Conservation (phyloP, 2,329 filamentous ascomycete species). For the Seiridium cupressi region DNA sequence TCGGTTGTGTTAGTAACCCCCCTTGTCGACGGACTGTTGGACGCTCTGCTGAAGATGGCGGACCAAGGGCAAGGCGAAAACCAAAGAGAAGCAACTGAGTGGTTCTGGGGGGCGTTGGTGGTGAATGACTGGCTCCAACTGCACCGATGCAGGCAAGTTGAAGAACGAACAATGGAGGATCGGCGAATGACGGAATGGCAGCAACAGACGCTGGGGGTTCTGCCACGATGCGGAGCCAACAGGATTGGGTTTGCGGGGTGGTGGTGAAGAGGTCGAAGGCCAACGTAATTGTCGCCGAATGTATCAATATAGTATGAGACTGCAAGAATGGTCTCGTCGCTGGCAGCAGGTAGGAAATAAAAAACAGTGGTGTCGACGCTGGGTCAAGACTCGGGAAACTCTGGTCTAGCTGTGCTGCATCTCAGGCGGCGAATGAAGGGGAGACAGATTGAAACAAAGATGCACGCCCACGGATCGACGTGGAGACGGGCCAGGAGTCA, state of each 20-base stretch:
- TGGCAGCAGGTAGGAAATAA: neutral
- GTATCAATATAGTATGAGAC: neutral
- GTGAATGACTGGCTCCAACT: neutral
- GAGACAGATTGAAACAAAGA: slow-evolving; percentile 24
- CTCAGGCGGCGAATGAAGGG: slow-evolving; percentile 14
- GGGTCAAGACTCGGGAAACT: neutral
- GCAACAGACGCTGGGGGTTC: neutral
- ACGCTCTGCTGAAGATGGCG: neutral
- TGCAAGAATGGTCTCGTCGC: neutral
- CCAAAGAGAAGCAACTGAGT: neutral
- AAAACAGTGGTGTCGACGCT: slow-evolving; percentile 1
- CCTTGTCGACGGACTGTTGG: neutral
- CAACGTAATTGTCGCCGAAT: neutral
- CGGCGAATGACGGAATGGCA: slow-evolving; percentile 1
- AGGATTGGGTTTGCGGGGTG: neutral
- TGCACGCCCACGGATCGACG: slow-evolving; percentile 24
- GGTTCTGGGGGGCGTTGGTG: neutral
- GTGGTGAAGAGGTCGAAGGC: neutral
- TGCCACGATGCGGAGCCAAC: neutral
- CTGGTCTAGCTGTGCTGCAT: neutral
- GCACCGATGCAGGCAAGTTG: neutral
- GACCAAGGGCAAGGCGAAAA: neutral
- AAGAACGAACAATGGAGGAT: neutral
- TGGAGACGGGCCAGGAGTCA: slow-evolving; percentile 12
- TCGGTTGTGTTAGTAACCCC: neutral